Conservation (phyloP, 257 asterid genomes). For the Prunella vulgaris region DNA sequence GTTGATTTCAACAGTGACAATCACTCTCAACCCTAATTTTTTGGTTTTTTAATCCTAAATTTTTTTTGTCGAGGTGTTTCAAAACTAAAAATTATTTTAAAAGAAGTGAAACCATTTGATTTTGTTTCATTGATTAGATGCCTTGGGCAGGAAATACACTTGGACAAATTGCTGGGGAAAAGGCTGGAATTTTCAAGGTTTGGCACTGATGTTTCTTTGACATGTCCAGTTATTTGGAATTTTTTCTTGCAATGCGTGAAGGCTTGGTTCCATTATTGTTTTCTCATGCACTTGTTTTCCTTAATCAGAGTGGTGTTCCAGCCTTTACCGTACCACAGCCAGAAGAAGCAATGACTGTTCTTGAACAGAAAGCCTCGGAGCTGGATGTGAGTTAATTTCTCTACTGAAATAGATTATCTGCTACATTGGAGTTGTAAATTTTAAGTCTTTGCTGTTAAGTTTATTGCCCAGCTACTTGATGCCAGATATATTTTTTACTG, state of each 20-base stretch:
- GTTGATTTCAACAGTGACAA: constrained; percentile 12
- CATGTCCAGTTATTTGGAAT: constrained; percentile 11
- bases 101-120: not conserved
- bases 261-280: not conserved
- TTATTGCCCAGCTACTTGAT: constrained; percentile 11
- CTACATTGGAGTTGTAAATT: constrained; percentile 4
- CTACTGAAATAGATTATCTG: not conserved
- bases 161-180: constrained; percentile 95
- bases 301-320: constrained; percentile 47
- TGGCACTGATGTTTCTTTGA: constrained; percentile 11
- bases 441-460: not conserved
- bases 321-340: constrained; percentile 72
- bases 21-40: not conserved
- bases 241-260: not conserved
- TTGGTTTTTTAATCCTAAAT: not conserved
- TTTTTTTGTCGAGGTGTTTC: constrained; percentile 10
- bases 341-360: constrained; percentile 66
- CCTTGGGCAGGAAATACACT: constrained; percentile 78
- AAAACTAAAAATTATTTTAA: constrained; percentile 6
- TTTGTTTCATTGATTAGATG: constrained; percentile 12
- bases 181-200: constrained; percentile 98
- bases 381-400: constrained; percentile 45
- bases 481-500: not conserved
- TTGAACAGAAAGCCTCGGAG: constrained; percentile 54
- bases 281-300: constrained; percentile 3